A percentile compares a stretch with the other conserved stretches of the same genome.
Evolutionary conservation across 1,284 basidiomycete genomes (phyloP).

Genomic region (Chalciporus piperatoides): DNA sequence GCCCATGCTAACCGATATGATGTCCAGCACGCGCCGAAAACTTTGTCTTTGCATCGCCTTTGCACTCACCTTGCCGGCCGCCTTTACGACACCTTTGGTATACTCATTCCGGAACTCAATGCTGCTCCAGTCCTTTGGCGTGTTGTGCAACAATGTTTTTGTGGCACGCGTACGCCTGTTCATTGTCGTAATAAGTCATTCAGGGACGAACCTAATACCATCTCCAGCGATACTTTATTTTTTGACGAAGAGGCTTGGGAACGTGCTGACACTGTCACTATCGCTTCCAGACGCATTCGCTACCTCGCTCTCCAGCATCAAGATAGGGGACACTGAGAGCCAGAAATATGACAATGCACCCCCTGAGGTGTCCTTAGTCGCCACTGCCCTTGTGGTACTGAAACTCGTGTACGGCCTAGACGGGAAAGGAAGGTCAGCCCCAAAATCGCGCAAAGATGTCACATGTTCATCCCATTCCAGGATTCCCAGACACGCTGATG

Average conservation of each 20-base stretch:
- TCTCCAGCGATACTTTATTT: constrained; percentile 57
- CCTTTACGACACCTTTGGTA: constrained; percentile 49
- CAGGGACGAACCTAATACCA: constrained; percentile 2
- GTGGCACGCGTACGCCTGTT: constrained; percentile 70
- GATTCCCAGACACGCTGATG: constrained; percentile 43
- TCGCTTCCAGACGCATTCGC: constrained; percentile 56
- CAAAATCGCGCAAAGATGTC: constrained; percentile 5
- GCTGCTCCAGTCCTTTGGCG: constrained; percentile 79
- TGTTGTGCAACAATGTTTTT: constrained; percentile 57
- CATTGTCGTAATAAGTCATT: constrained; percentile 7
- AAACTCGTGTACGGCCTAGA: constrained; percentile 86
- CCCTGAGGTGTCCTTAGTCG: constrained; percentile 72
- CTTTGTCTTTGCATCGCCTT: constrained; percentile 55
- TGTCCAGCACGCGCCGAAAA: constrained; percentile 59
- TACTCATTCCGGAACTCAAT: constrained; percentile 79
- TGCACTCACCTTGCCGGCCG: constrained; percentile 59
- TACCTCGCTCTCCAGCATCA: constrained; percentile 37
- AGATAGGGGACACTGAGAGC: constrained; percentile 40
- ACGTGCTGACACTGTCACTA: constrained; percentile 57
- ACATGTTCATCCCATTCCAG: constrained; percentile 34
- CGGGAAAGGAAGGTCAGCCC: constrained; percentile 52
- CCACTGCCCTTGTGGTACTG: constrained; percentile 64
- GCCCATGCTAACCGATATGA: constrained; percentile 13
- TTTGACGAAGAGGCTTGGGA: constrained; percentile 56
- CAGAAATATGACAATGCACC: constrained; percentile 63